Percentiles rank a stretch among this genome's conserved stretches.
phyloP scores from a whole-genome alignment of 106 monocot species.

The Ottelia alismoides region DNA sequence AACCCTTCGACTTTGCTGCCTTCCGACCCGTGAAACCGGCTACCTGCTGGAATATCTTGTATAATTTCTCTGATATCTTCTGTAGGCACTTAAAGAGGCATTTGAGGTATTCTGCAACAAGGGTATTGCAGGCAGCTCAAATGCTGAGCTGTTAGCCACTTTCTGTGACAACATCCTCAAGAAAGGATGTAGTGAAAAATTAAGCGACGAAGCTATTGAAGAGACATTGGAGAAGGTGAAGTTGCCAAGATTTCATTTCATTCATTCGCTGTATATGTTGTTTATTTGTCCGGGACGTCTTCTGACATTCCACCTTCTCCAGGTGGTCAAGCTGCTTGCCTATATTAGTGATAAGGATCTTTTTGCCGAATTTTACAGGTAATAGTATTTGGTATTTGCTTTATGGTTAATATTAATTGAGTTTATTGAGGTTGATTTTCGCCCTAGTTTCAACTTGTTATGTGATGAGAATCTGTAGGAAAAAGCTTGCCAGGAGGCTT shows the following conservation, averaged over 20 bases:
- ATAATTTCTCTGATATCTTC: too few species aligned
- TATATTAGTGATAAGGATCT: conserved; percentile 31
- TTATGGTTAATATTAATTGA: background rate
- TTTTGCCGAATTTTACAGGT: conserved; percentile 35
- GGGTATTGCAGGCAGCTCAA: conserved; percentile 24
- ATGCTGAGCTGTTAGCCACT: conserved; percentile 26
- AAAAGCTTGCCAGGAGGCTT: conserved; percentile 52
- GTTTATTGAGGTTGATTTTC: background rate
- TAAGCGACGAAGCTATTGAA: conserved; percentile 31
- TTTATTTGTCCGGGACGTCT: too few species aligned
- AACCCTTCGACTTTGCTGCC: too few species aligned
- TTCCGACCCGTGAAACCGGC: too few species aligned
- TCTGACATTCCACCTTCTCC: conserved; percentile 1
- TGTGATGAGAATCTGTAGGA: conserved; percentile 19
- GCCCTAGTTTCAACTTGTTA: background rate
- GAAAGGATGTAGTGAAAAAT: conserved; percentile 26
- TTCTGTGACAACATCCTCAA: conserved; percentile 28
- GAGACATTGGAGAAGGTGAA: conserved; percentile 30
- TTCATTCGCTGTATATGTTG: background rate
- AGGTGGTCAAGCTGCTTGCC: conserved; percentile 33
- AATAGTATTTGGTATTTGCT: background rate
- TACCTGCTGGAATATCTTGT: too few species aligned
- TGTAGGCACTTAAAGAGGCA: conserved; percentile 28
- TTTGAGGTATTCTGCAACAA: conserved; percentile 29
- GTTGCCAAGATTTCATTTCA: background rate